A percentile compares a stretch with the other conserved stretches of the same genome.
These are phyloP conservation scores for Collybia mongolica DNA, from an alignment of 768 basidiomycete species.

Conservation along the genomic window DNA sequence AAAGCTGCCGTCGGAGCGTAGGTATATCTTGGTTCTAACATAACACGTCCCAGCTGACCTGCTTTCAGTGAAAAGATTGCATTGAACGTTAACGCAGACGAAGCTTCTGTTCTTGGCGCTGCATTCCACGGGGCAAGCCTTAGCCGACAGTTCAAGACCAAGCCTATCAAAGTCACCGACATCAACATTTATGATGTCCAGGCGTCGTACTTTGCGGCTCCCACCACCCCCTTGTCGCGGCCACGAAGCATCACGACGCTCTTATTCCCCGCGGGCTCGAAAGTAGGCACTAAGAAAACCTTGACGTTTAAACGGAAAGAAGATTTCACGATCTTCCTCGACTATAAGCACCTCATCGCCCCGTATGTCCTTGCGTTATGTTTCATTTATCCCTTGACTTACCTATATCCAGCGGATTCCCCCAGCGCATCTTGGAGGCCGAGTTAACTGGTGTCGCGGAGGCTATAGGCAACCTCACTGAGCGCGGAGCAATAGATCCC, in stretches of 20 bases:
- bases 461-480: constrained; percentile 82
- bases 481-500: constrained; percentile 76
- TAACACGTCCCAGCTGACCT: constrained; percentile 2
- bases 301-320: constrained; percentile 83
- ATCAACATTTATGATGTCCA: constrained; percentile 73
- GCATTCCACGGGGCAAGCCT: constrained; percentile 89
- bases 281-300: constrained; percentile 80
- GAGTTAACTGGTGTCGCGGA: constrained; percentile 71
- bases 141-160: constrained; percentile 92
- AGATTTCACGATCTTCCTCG: constrained; percentile 77
- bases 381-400: not conserved
- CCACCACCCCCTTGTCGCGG: constrained; percentile 43
- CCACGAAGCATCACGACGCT: constrained; percentile 72
- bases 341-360: constrained; percentile 66
- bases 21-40: constrained; percentile 24
- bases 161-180: constrained; percentile 85
- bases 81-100: constrained; percentile 94
- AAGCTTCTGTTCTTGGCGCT: constrained; percentile 90
- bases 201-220: constrained; percentile 70
- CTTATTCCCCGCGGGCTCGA: constrained; percentile 78
- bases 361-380: constrained; percentile 42
- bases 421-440: constrained; percentile 71
- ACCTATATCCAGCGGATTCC: constrained; percentile 54
- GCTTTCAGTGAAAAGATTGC: constrained; percentile 73
- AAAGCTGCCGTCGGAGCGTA: constrained; percentile 76